Conservation (phyloP, 106 monocot species). For the Gastrodia elata region DNA sequence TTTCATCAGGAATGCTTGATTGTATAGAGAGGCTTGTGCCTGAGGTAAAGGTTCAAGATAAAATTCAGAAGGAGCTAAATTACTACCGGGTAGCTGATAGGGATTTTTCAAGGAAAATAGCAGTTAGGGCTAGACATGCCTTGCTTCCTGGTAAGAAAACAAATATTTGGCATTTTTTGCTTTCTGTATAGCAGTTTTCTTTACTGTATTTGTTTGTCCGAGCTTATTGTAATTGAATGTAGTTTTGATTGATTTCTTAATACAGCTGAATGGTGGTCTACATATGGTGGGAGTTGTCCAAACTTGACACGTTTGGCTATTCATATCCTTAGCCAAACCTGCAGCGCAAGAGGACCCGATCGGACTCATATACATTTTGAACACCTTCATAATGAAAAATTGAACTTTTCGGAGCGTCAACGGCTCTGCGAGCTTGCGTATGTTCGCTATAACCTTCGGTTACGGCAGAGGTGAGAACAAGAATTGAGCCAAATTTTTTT, state of each 20-base stretch:
- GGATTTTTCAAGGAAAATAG: conserved; percentile 91
- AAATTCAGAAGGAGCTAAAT: conserved; percentile 77
- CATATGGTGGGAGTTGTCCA: conserved; percentile 85
- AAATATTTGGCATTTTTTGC: neutral
- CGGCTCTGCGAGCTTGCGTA: conserved; percentile 62
- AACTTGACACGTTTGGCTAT: conserved; percentile 72
- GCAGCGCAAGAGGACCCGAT: conserved; percentile 69
- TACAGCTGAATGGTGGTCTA: conserved; percentile 97
- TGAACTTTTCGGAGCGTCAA: conserved; percentile 74
- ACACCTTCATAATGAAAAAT: conserved; percentile 60
- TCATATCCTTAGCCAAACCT: conserved; percentile 85
- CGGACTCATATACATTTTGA: conserved; percentile 58
- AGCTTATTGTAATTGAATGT: neutral
- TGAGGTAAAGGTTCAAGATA: conserved; percentile 76
- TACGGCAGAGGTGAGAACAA: conserved; percentile 65
- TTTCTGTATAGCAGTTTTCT: neutral
- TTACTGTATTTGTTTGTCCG: neutral
- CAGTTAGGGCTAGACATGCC: conserved; percentile 64
- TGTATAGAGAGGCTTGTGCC: conserved; percentile 92
- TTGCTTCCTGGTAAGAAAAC: conserved; percentile 76
- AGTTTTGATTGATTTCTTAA: neutral
- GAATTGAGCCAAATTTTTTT: neutral
- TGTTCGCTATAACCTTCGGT: conserved; percentile 75
- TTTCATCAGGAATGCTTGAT: conserved; percentile 80
- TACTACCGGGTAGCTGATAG: conserved; percentile 60